Base-by-base conservation (phyloP, 352 stramenopile species). In the Globisporangium alternatum region DNA sequence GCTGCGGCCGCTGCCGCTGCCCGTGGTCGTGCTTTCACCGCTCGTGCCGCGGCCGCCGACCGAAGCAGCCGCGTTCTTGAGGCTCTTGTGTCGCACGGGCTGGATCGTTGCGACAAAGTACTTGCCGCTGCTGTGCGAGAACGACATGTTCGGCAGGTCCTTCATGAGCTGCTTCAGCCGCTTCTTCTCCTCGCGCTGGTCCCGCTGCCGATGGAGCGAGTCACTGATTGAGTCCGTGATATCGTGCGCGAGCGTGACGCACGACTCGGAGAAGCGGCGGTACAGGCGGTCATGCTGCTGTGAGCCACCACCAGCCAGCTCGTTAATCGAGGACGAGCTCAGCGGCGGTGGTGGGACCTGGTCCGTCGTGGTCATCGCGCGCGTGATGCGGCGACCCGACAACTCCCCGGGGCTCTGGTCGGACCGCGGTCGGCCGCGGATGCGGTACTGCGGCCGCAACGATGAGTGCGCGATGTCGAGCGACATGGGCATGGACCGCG, bases 101-200 rank as follows among this genome's bases (percentile, higher is more conserved):
- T 78, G 66, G 22, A 86, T 60, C 22, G 66, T 80, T 5, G 76
- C 83, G 17, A 90, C 65, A 69, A 88, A 92, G 54, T 88, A 86
- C 60, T 83, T 75, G 49, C 81, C 81, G 51, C 75, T 48, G 1
- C 68, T 69, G 49, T 78, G 73, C 17, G 80, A 76, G 56, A 92
- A 89, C 45, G 78, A 87, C 81, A 92, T 92, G 66, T 92, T 92
- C 3, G 83, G 83, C 60, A 92, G 55, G 56, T 92, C 71, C 48
- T 83, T 88, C 63, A 88, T 81, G 10, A 90, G 58, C 41, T 75
- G 62, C 47, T 81, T 80, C 25, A 81, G 71, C 2, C 75, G 73
- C 31, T 74, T 77, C 53, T 80, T 72, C 25, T 88, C 35, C 39
- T 87, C 74, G 47, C 78, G 75, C n/a, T 73, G 73, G 15, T 83